Percentiles rank a stretch among this genome's conserved stretches.
Evolutionary conservation across 176 grass and related monocot species (phyloP).

Genomic region (Paspalum vaginatum): DNA sequence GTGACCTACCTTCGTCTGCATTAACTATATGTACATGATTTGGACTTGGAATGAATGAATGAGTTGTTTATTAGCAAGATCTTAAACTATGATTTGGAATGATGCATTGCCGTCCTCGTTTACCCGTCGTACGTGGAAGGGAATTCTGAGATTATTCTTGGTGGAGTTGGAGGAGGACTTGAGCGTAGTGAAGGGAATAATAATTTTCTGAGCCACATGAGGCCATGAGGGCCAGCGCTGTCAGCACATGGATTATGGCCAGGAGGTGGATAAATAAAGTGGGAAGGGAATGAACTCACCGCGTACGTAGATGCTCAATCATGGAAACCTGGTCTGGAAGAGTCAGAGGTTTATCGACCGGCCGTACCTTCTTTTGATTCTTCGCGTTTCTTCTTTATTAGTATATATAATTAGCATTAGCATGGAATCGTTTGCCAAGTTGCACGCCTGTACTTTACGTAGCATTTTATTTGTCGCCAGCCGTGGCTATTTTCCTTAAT

Average conservation of each 20-base stretch:
- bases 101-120: background rate
- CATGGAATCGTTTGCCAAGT: conserved; percentile 8
- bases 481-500: background rate
- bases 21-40: background rate
- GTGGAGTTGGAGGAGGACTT: too few relatives aligned
- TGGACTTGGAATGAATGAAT: conserved; percentile 21
- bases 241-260: conserved; percentile 44
- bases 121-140: background rate
- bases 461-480: background rate
- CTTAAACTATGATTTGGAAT: conserved; percentile 33
- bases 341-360: conserved; percentile 33
- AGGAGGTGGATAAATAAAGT: conserved; percentile 39
- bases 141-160: background rate
- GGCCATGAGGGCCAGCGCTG: conserved; percentile 47
- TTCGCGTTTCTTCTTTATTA: background rate
- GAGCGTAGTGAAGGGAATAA: background rate
- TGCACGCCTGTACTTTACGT: background rate
- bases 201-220: conserved; percentile 37
- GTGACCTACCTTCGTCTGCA: conserved; percentile 12
- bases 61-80: background rate
- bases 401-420: background rate
- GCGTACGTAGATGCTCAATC: conserved; percentile 24
- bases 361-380: conserved; percentile 19
- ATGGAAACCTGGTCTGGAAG: conserved; percentile 19
- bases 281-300: background rate